Evolutionary conservation across 2,329 filamentous ascomycete species (phyloP), one percentile per base, ranked within the genome.

Genomic region (Colletotrichum abscissum): DNA sequence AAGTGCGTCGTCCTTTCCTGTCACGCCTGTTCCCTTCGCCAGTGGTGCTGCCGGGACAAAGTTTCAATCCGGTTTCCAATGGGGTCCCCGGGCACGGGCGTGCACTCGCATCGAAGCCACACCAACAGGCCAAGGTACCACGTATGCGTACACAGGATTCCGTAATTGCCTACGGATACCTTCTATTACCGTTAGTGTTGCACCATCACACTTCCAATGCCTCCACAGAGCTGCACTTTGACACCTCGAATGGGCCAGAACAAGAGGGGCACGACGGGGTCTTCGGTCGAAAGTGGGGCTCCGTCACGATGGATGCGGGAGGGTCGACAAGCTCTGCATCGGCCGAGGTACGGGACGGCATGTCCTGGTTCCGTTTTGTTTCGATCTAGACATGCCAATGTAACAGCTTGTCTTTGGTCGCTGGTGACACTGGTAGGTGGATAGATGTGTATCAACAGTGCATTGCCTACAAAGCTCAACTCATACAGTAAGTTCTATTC

Each of bases 1-100:
- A 38, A 64, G 66, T 60, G 62, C 56, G 56, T 56, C 30, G 33
- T 62, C 54, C 54, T 35, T 33, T 28, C 28, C 24, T 57, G 33
- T 58, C 14, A 42, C 16, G 38, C 38, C 38, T 42, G 38, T 42
- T 16, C 38, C 14, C 38, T 42, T 42, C 16, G 38, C 38, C 38
- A 42, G 38, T 42, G 38, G 38, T 55, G 42, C 58, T 62, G 72
- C 49, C 72, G 62, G 68, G 42, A 46, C 56, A 30, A 67, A 74
- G 72, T 74, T 72, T 74, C 72, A 72, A 74, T 74, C 72, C 58
- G 63, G 71, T 72, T 72, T 74, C 68, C 46, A 72, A 67, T 63
- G 49, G 69, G 49, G 49, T 5, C 49, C 22, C 63, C 57, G 49
- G 55, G 60, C 69, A 67, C 69, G 57, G 64, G 33, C 64, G 69